Evolutionary conservation across 2,329 filamentous ascomycete genomes (phyloP).

Genomic region (Xylaria sp.): DNA sequence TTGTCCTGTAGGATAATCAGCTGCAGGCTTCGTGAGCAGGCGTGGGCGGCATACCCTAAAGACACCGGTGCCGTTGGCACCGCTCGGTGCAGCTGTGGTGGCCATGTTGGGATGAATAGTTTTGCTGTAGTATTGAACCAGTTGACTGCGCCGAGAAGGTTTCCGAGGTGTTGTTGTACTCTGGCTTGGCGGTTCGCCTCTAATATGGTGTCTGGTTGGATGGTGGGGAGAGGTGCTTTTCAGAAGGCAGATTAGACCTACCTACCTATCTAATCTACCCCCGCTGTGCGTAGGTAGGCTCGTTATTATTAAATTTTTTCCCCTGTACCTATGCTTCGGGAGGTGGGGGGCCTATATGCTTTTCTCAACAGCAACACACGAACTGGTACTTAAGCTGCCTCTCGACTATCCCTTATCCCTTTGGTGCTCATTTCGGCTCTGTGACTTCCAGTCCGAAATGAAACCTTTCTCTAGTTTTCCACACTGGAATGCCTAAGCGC

Average conservation of each 20-base stretch:
- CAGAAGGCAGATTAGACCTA: constrained; percentile 5
- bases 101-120: constrained; percentile 51
- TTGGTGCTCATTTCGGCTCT: no score
- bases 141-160: neutral
- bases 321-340: constrained; percentile 41
- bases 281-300: no score
- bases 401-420: no score
- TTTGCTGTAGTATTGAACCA: constrained; percentile 5
- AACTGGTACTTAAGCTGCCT: no score
- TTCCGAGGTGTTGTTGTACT: neutral
- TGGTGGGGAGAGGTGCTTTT: constrained; percentile 26
- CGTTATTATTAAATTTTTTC: constrained; percentile 39
- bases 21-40: constrained; percentile 7
- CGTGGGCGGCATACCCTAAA: constrained; percentile 63
- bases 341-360: no score
- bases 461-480: no score
- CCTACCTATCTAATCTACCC: constrained; percentile 27
- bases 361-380: no score
- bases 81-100: constrained; percentile 55
- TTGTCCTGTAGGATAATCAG: constrained; percentile 68
- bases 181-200: neutral
- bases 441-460: no score
- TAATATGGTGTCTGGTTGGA: constrained; percentile 1
- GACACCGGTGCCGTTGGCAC: constrained; percentile 54
- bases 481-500: no score